phyloP scores from a whole-genome alignment of 805 yeast species.

The Candida cerambycidarum region DNA sequence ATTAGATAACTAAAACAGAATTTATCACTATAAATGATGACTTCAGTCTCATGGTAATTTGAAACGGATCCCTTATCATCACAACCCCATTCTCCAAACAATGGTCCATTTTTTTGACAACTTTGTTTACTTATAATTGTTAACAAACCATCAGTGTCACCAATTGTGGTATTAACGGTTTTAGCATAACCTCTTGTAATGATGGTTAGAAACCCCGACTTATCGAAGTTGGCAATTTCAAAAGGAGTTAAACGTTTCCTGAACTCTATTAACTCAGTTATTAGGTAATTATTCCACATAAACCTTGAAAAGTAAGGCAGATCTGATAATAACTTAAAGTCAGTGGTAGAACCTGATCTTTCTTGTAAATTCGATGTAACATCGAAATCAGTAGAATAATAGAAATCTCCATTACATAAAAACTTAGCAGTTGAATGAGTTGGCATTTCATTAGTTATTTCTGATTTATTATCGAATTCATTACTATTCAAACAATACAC shows the following conservation, averaged over 20 bases:
- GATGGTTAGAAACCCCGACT: conserved; percentile 46
- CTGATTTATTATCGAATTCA: conserved; percentile 45
- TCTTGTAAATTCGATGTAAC: conserved; percentile 79
- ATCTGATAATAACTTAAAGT: conserved; percentile 30
- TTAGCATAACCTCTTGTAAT: conserved; percentile 54
- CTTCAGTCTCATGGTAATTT: conserved; percentile 53
- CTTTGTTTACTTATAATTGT: conserved; percentile 55
- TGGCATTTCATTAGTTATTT: conserved; percentile 29
- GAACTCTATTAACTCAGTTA: conserved; percentile 45
- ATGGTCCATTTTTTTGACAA: conserved; percentile 46
- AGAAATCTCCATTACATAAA: conserved; percentile 83
- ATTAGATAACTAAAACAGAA: conserved; percentile 46
- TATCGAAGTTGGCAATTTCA: conserved; percentile 45
- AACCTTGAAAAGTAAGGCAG: conserved; percentile 45
- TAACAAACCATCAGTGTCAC: conserved; percentile 38
- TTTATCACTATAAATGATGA: conserved; percentile 42
- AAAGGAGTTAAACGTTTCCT: conserved; percentile 40
- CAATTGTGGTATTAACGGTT: conserved; percentile 36
- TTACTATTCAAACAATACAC: conserved; percentile 64
- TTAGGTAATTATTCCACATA: conserved; percentile 53
- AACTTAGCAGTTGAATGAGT: conserved; percentile 50
- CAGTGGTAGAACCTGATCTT: conserved; percentile 36
- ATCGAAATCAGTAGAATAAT: conserved; percentile 89
- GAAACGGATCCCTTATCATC: conserved; percentile 57
- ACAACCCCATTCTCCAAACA: conserved; percentile 58